Evolutionary conservation across 352 stramenopile species (phyloP), one percentile per base, ranked within the genome.

Genomic region (Phytophthora europaea): DNA sequence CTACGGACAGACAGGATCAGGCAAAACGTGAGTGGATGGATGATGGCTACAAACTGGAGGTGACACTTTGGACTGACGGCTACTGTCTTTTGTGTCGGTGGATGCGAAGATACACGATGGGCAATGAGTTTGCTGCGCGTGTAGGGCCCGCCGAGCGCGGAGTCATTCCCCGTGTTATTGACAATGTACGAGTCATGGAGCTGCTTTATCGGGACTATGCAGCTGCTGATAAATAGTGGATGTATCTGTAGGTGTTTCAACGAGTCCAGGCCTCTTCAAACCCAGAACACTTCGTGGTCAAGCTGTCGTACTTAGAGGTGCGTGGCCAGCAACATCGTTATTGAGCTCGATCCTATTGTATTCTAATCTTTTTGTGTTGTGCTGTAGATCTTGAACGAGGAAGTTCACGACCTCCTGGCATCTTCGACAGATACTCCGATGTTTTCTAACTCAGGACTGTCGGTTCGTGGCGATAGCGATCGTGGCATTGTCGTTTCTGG

Each of bases 341-440:
- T 23, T 40, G 6, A 66, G 6, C 18, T 45, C 20, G 20, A 57
- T 50, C 4, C 36, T 0, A 15, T 18, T 15, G 16, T 52, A 7
- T 43, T 48, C 6, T 26, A 2, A 28, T 65, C 22, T 56, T 23
- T 58, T 51, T 45, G n/a, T 56, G 3, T 54, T 20, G 13, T 7
- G 7, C 28, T 40, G 23, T 82, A 99, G 92, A 97, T 99, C 48
- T 97, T 99, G 67, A 99, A 99, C 59, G 98, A 99, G 88, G 94
- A 99, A 70, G 92, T 99, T 58, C 82, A 88, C 13, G 98, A 99
- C 79, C 83, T 99, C 28, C 82, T 99, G 9, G 82, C 72, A 9
- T 20, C 61, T 34, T 57, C 13, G n/a, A 4, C 13, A n/a, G 45
- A 50, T 50, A 33, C 55, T 6, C 6, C 38, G 20, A 66, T 66